Conservation (phyloP, 306 rosid genomes). For the Dalbergia oliveri region DNA sequence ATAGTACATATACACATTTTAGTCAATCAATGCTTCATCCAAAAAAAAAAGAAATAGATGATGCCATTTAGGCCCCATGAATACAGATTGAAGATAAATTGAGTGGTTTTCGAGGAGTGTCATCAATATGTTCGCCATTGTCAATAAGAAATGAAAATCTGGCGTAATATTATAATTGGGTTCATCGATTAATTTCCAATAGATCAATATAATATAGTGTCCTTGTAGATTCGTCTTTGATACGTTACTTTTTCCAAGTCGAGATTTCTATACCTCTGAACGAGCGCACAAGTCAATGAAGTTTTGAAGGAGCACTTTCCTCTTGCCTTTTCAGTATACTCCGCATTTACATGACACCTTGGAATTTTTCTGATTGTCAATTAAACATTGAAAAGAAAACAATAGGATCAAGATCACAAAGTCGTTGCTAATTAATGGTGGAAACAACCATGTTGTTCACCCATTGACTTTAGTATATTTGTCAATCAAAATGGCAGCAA, state of each 20-base stretch:
- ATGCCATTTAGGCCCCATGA: no score
- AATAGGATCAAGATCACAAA: slow-evolving; percentile 7
- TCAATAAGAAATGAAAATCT: no score
- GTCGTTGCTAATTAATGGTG: slow-evolving; percentile 3
- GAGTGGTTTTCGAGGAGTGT: no score
- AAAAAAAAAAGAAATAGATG: no score
- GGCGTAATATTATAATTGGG: neutral
- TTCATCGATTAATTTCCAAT: neutral
- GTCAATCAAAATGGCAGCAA: neutral
- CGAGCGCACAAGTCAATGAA: slow-evolving; percentile 40
- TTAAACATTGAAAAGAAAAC: neutral
- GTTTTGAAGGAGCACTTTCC: slow-evolving; percentile 31
- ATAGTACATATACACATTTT: no score
- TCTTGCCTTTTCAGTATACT: neutral
- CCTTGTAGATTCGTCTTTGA: neutral
- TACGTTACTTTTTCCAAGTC: neutral
- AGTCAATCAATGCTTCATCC: no score
- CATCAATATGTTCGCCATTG: no score
- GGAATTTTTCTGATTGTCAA: slow-evolving; percentile 42
- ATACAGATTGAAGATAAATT: no score
- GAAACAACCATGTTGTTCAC: slow-evolving; percentile 1
- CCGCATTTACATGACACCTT: slow-evolving; percentile 4
- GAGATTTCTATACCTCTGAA: slow-evolving; percentile 36
- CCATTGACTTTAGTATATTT: neutral
- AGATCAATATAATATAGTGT: no score